Base-by-base conservation (phyloP, 2,329 filamentous ascomycete genomes). In the Colletotrichum cordylinicola region DNA sequence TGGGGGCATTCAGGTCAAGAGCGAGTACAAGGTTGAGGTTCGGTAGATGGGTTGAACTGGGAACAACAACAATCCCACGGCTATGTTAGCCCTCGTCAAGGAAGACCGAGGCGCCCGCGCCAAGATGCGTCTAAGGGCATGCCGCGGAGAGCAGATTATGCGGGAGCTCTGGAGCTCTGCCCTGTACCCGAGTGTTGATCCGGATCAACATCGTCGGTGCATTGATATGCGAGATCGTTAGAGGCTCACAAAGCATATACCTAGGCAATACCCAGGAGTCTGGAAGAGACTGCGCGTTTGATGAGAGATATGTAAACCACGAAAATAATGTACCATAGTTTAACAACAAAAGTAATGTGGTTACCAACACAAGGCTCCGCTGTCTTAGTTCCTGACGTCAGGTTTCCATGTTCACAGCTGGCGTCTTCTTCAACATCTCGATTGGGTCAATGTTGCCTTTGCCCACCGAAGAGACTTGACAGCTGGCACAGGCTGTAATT, bases 21-120 rank as follows among this genome's bases (percentile, higher is more conserved):
- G 61, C n/a, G 72, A 75, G 31, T 75, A 75, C 39, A 71, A 39
- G 52, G 68, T 75, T 7, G 68, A 75, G 37, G 68, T 72, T 7
- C 56, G 39, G n/a, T 55, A 48, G 0, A 52, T 21, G 3, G 43
- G n/a, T 21, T 52, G 6, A 52, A 21, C 10, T 4, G 6, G 6
- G 43, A 21, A 13, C 1, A 21, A 13, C 1, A n/a, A 1, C 6
- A 13, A 21, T 13, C 10, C 43, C 3, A 52, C n/a, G 43, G 21
- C 43, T 21, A 21, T 7, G 18, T 48, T 48, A 10, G 43, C 43
- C 3, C 43, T 21, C n/a, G 43, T 21, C 43, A 52, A 8, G 43
- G 10, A 52, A 21, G 43, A 21, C 10, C 2, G 18, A 21, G 6
- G 2, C 3, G 43, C 10, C 0, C 10, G 43, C 43, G 1, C 2